phyloP scores from a whole-genome alignment of 2,329 filamentous ascomycete genomes.

The Ceratocystis papillata region DNA sequence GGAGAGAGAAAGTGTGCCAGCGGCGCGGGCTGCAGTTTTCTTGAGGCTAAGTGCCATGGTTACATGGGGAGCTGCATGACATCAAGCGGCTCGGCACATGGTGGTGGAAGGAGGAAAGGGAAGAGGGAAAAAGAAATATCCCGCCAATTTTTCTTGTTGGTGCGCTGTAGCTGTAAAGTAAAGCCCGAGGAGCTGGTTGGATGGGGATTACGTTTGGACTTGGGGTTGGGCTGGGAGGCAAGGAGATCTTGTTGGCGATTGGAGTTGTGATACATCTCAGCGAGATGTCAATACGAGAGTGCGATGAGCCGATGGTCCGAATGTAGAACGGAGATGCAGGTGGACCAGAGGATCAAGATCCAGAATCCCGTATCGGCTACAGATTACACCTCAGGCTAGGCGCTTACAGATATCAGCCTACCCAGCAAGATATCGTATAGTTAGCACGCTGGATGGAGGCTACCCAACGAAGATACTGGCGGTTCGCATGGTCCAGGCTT shows the following conservation, averaged over 20 bases:
- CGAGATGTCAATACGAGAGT: not conserved
- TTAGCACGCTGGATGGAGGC: too few relatives aligned
- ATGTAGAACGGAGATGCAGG: not conserved
- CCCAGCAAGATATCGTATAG: too few relatives aligned
- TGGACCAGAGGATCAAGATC: not conserved
- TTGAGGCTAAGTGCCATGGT: not conserved
- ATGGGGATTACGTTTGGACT: too few relatives aligned
- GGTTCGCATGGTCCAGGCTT: too few relatives aligned
- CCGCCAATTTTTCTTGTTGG: not conserved
- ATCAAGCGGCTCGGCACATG: constrained; percentile 6
- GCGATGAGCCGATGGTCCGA: constrained; percentile 3
- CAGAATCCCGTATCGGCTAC: too few relatives aligned
- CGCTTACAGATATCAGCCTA: too few relatives aligned
- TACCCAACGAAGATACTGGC: too few relatives aligned
- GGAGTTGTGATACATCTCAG: not conserved
- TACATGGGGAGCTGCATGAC: not conserved
- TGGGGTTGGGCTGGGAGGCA: too few relatives aligned
- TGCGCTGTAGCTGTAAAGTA: not conserved
- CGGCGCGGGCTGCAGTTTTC: too few relatives aligned
- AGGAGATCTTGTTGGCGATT: not conserved
- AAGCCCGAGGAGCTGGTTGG: not conserved
- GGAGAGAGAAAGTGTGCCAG: too few relatives aligned
- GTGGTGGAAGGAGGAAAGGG: not conserved
- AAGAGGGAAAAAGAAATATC: not conserved
- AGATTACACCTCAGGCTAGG: too few relatives aligned